A percentile compares a stretch with the other conserved stretches of the same genome.
Conservation (phyloP, 2,329 filamentous ascomycete genomes). For the Aotearoamyces nothofagi region DNA sequence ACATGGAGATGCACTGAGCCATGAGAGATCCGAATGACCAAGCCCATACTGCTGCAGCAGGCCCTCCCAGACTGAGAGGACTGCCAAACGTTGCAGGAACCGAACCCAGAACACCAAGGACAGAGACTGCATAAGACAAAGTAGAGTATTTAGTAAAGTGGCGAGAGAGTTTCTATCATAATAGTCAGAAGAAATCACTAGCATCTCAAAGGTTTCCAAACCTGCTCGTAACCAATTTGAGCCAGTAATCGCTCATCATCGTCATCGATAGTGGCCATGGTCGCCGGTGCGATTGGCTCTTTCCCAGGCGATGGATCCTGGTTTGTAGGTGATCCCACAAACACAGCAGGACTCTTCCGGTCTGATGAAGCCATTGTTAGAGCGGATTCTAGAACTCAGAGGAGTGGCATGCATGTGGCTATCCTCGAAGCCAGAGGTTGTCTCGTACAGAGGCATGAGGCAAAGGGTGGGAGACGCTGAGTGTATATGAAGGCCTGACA, state of each 20-base stretch:
- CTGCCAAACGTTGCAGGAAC: conserved; percentile 39
- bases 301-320: too few relatives aligned
- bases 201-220: conserved; percentile 14
- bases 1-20: conserved; percentile 48
- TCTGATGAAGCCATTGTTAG: background rate
- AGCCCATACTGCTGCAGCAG: conserved; percentile 38
- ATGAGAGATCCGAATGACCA: conserved; percentile 45
- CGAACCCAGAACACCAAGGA: conserved; percentile 38
- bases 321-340: background rate
- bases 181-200: background rate
- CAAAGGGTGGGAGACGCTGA: too few relatives aligned
- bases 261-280: conserved; percentile 34
- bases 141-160: conserved; percentile 48
- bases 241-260: conserved; percentile 44
- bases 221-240: conserved; percentile 47
- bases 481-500: too few relatives aligned
- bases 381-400: too few relatives aligned
- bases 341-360: background rate
- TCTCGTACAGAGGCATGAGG: too few relatives aligned
- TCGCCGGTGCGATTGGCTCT: background rate
- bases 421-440: too few relatives aligned
- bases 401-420: too few relatives aligned
- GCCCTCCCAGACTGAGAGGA: conserved; percentile 35
- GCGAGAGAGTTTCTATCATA: conserved; percentile 36
- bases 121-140: conserved; percentile 44